Base-by-base conservation (phyloP, 2,329 filamentous ascomycete genomes). In the Plenodomus tracheiphilus region DNA sequence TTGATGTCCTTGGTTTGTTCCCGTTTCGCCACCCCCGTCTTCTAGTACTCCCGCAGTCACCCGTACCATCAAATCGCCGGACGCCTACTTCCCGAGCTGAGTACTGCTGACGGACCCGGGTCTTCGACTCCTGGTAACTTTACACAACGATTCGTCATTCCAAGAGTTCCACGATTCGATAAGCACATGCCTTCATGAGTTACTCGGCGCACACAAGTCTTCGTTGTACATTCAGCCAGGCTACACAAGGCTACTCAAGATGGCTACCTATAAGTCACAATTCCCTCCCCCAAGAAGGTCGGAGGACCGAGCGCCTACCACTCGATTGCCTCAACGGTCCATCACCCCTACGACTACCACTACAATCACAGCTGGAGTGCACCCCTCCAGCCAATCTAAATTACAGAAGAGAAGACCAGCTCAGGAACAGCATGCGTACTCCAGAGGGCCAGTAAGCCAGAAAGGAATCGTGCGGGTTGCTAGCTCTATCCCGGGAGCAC, bases 251-350 rank as follows among this genome's bases (percentile, higher is more conserved):
- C 51, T 65, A 58, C 63, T 64, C 62, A 61, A 65, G 47, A 75
- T 75, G 72, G 72, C 71, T 65, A 71, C 69, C 52, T 71, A 72
- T 66, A 74, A 71, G 62, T 69, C 71, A 65, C 68, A 72, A 39
- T 58, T 65, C 53, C 59, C 59, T 52, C 64, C 64, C 52, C 56
- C 66, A 55, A 67, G 60, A 54, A 68, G 65, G 56, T 54, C 54
- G 45, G 71, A 71, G 49, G 61, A 66, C 25, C 64, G 63, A 51
- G 53, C 61, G 49, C 62, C 61, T 9, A 65, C 65, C 34, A 71
- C 64, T 47, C 68, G 70, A 44, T 59, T 74, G 36, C 71, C 69
- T 40, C 65, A 72, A 53, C 64, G 65, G 53, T 71, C 68, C 13
- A 57, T 69, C 48, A 70, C 69, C 30, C 69, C 70, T 41, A 68